phyloP scores from a whole-genome alignment of 2,329 filamentous ascomycete genomes.

The Colletotrichum endophyticum region DNA sequence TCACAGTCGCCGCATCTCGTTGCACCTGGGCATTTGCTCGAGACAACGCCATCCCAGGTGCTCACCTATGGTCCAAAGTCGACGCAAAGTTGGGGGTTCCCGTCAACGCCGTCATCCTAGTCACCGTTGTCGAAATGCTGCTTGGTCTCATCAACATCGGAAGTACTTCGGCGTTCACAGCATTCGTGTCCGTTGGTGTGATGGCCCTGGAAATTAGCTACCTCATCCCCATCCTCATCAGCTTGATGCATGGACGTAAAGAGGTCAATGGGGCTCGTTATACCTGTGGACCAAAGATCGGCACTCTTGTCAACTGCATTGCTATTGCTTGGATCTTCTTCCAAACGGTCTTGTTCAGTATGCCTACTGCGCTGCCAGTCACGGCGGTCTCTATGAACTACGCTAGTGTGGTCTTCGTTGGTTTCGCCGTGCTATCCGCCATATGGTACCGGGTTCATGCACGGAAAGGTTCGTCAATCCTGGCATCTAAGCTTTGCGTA shows the following conservation, averaged over 20 bases:
- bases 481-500: background rate
- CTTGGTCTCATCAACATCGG: slow-evolving; percentile 74
- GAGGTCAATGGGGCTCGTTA: slow-evolving; percentile 63
- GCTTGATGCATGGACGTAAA: slow-evolving; percentile 63
- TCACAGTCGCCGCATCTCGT: slow-evolving; percentile 71
- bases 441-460: slow-evolving; percentile 59
- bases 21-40: slow-evolving; percentile 73
- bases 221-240: slow-evolving; percentile 69
- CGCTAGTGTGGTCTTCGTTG: slow-evolving; percentile 73
- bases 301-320: slow-evolving; percentile 65
- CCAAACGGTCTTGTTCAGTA: slow-evolving; percentile 75
- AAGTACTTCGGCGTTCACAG: slow-evolving; percentile 70
- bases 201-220: slow-evolving; percentile 74
- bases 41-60: slow-evolving; percentile 71
- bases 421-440: slow-evolving; percentile 63
- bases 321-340: slow-evolving; percentile 69
- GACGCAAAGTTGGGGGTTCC: slow-evolving; percentile 68
- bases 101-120: slow-evolving; percentile 74
- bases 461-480: background rate
- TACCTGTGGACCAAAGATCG: slow-evolving; percentile 62
- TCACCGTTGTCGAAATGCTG: slow-evolving; percentile 66
- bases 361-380: slow-evolving; percentile 68
- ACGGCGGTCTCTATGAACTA: slow-evolving; percentile 70
- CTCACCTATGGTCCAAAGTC: slow-evolving; percentile 63
- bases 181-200: slow-evolving; percentile 72